Base-by-base conservation (phyloP, 2,329 filamentous ascomycete species). In the Ophiostoma ulmi region DNA sequence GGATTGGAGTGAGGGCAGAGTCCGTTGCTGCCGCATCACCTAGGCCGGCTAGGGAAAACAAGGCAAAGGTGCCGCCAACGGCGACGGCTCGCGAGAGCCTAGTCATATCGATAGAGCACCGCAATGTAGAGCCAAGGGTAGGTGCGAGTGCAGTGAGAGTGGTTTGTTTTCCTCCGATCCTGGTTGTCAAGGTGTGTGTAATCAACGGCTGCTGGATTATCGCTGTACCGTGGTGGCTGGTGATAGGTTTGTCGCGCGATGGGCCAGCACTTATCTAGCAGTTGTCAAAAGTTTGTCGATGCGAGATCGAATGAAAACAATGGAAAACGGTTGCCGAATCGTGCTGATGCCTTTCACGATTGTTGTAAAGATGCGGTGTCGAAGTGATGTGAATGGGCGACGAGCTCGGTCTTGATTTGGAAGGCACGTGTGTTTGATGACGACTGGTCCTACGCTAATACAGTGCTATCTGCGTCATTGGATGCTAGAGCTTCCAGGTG, bases 1-100 rank as follows among this genome's bases (percentile, higher is more conserved):
- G 94, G 74, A 88, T 91, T 1, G 84, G 83, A 0, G 86, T 88
- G 71, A 78, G 79, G 66, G 77, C 75, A 20, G 75, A 75, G 71
- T 73, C 76, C 52, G 77, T 73, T 10, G 76, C 76, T 71, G 74
- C 75, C 52, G 75, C 75, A 71, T 68, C 74, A 72, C 74, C 75
- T 26, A 79, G 73, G 41, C 77, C 76, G 39, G 76, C 77, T 67
- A 82, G 75, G 74, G 81, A 73, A 68, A 80, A 77, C 20, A 70
- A 48, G 14, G 69, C 70, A 63, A 69, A 26, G 55, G 69, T 44
- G 72, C 76, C 76, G 72, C 76, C 76, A 14, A 76, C 76, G 48
- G 76, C 77, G 75, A 79, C 72, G 74, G 80, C 75, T 71, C 73
- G 74, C 69, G 76, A 76, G 73, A 81, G 75, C 75, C 77, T 80